Conservation (phyloP, 352 stramenopile genomes). For the Phytophthora crassamura region DNA sequence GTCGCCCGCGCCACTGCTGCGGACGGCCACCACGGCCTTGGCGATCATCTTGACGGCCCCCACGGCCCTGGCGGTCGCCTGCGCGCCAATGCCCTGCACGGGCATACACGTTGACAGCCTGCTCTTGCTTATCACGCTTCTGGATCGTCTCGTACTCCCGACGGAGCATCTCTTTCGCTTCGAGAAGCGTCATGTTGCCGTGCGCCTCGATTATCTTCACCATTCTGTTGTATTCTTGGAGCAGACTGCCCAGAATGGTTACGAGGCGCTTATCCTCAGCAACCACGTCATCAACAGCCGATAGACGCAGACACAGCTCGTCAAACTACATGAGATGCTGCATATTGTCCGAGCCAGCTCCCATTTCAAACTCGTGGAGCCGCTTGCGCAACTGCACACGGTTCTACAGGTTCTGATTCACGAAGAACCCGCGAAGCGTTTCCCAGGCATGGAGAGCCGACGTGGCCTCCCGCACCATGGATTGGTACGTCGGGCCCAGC, state of each 20-base stretch:
- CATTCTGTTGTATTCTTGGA: conserved; percentile 25
- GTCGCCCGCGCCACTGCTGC: not conserved
- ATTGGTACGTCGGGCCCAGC: conserved; percentile 6
- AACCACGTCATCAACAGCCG: conserved; percentile 1
- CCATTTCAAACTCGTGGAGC: not conserved
- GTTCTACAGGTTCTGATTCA: conserved; percentile 20
- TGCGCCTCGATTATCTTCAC: conserved; percentile 24
- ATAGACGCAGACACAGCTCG: conserved; percentile 17
- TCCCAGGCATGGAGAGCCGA: conserved; percentile 13
- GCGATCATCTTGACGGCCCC: not conserved
- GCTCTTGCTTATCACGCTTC: conserved; percentile 16
- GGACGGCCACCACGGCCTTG: not conserved
- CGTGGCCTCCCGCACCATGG: conserved; percentile 2
- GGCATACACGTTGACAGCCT: conserved; percentile 4
- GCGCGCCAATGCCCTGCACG: no score
- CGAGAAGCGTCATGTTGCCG: conserved; percentile 7
- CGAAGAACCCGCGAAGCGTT: conserved; percentile 19
- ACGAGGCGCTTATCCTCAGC: conserved; percentile 17
- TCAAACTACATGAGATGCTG: conserved; percentile 23
- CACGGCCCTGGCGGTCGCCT: not conserved
- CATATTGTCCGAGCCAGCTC: conserved; percentile 11
- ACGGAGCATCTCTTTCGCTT: conserved; percentile 29
- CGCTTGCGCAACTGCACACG: conserved; percentile 22
- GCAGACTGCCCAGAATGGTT: conserved; percentile 16
- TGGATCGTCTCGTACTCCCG: conserved; percentile 17